Evolutionary conservation across 257 asterid genomes (phyloP).

Genomic region (Solanum chiquidenum): DNA sequence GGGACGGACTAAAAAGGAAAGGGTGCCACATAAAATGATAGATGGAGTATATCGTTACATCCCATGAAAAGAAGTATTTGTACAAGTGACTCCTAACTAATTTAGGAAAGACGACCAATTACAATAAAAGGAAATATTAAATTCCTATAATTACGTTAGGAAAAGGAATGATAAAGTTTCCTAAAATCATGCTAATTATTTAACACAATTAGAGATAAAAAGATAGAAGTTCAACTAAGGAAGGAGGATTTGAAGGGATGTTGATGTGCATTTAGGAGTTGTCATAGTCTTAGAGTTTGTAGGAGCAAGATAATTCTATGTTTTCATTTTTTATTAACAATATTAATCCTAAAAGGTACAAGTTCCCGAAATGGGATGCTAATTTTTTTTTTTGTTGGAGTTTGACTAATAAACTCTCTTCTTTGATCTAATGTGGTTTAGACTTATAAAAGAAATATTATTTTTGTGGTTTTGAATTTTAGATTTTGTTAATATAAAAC

Average conservation of each 20-base stretch:
- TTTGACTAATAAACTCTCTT: not conserved
- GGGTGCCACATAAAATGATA: too few species aligned
- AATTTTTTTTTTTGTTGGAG: not conserved
- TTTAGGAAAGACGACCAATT: not conserved
- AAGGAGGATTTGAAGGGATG: not conserved
- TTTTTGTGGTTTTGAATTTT: not conserved
- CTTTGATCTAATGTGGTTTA: not conserved
- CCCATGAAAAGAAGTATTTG: not conserved
- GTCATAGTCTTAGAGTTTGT: not conserved
- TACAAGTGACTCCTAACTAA: not conserved
- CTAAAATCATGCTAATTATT: not conserved
- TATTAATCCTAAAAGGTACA: not conserved
- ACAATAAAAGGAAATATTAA: not conserved
- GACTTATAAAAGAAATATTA: not conserved
- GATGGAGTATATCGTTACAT: not conserved
- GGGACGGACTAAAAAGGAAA: too few species aligned
- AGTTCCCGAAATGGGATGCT: not conserved
- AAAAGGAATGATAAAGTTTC: not conserved
- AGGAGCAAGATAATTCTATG: not conserved
- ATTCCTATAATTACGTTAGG: not conserved
- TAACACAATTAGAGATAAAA: not conserved
- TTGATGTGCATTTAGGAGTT: not conserved
- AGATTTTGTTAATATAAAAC: not conserved
- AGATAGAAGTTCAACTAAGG: not conserved
- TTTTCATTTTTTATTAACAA: not conserved